Base-by-base conservation (phyloP, 83 land plant species). In the Thuja plicata region DNA sequence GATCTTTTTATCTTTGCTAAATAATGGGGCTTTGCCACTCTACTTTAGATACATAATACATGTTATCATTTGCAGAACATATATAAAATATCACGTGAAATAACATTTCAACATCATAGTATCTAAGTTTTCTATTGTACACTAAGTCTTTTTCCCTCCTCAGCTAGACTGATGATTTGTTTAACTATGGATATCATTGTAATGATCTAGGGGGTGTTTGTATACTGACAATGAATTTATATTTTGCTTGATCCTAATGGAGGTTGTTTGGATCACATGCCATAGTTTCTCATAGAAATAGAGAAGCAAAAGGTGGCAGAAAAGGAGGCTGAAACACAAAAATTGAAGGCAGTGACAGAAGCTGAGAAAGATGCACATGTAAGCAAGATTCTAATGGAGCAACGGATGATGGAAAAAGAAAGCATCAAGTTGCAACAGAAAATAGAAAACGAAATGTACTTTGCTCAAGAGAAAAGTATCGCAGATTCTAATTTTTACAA, bases 331-430 rank as follows among this genome's bases (percentile, higher is more conserved):
- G 99, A 98, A 89, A 97, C 99, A 41, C 91, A 91, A 66, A 98
- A 95, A 91, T 97, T 95, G 91, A 95, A 93, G 81, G 99, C 99
- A 46, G 92, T 98, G 46, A 93, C 97, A 87, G 98, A 95, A 90
- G 99, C 99, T 86, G 99, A 98, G 89, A 98, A 96, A 89, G 93
- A 97, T 94, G 94, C 99, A 45, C 92, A 94, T 78, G 99, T 98
- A 71, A 97, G 98, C 89, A 95, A 83, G 94, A 98, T 98, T 86
- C 89, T 91, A 1, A 97, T 98, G 99, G 90, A 95, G 45, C 99
- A 98, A 89, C 93, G 89, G 87, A 86, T 98, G 74, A 97, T 94
- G 97, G 99, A 98, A 92, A 96, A 97, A 91, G 96, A 98, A 85
- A 96, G 97, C 88, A 87, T 89, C 57, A 93, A 91, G 86, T 91